Evolutionary conservation across 140 eudicot species (phyloP).

Genomic region (Oenanthe javanica): DNA sequence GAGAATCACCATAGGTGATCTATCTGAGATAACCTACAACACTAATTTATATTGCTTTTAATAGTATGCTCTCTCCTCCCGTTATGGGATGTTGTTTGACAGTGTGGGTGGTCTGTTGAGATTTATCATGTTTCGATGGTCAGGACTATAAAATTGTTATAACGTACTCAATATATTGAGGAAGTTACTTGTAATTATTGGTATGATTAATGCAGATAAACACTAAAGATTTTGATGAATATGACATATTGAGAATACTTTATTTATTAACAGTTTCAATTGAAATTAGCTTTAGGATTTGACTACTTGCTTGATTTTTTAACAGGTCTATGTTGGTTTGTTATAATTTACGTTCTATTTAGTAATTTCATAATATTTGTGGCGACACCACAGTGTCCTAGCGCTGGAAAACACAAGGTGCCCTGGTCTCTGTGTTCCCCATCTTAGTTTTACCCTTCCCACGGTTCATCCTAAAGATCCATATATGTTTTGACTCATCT

Average conservation of each 20-base stretch:
- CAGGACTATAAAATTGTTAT: neutral
- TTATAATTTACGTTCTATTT: neutral
- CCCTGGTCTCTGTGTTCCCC: neutral
- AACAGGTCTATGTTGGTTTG: neutral
- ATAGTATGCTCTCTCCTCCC: neutral
- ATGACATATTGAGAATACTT: neutral
- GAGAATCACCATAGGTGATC: neutral
- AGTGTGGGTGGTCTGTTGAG: neutral
- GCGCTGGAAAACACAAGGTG: neutral
- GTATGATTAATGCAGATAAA: neutral
- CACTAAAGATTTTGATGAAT: neutral
- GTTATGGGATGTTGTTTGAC: neutral
- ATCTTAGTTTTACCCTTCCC: neutral
- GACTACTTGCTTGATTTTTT: neutral
- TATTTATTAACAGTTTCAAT: neutral
- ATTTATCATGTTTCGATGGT: neutral
- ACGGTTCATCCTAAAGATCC: neutral
- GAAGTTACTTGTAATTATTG: neutral
- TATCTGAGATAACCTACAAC: neutral
- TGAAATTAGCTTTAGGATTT: neutral
- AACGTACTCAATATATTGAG: neutral
- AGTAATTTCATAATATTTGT: neutral
- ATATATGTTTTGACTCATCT: neutral
- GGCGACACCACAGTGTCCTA: neutral
- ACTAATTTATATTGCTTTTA: neutral